Base-by-base conservation (phyloP, 129 eudicot species). In the Scalesia atractyloides region DNA sequence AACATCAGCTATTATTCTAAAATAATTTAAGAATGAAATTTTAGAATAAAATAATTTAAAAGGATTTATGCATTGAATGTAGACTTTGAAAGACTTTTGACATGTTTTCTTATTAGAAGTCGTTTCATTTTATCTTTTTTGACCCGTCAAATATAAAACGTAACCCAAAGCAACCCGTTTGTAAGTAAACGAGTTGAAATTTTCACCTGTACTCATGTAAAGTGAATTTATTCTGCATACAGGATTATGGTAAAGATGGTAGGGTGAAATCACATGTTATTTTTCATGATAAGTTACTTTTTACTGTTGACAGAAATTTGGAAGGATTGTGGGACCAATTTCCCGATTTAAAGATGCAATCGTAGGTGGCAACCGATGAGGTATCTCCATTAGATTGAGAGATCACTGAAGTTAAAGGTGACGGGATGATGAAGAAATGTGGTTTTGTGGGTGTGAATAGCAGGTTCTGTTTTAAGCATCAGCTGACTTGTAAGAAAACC, bases 271-370 rank as follows among this genome's bases (percentile, higher is more conserved):
- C 7, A 34, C 60, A 22, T 22, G 13, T 72, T 9, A 44, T 48
- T 70, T 56, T 22, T 22, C 0, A 43, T 37, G 30, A 71, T 22
- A 17, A 36, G 9, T 20, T n/a, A n/a, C 43, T 51, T 5, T 7
- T 69, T 76, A 18, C 62, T 61, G 67, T 51, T 68, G 66, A 80
- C 96, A 92, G 97, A 88, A 73, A 88, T 78, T 87, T 66, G 79
- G 83, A 68, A 77, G 83, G 90, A 74, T 89, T 78, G 36, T 91
- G 51, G 89, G 89, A 16, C 93, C 97, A 12, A 61, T 92, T 68
- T 75, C 98, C 44, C 88, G 98, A 44, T 76, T 92, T 3, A 92
- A 89, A 73, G 96, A 89, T 17, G 84, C 80, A 78, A 73, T 87
- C 4, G 92, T 87, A 12, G 96, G 98, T 69, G 96, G 95, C 44